Base-by-base conservation (phyloP, 2,329 filamentous ascomycete species). In the Cladobotryum protrusum region DNA sequence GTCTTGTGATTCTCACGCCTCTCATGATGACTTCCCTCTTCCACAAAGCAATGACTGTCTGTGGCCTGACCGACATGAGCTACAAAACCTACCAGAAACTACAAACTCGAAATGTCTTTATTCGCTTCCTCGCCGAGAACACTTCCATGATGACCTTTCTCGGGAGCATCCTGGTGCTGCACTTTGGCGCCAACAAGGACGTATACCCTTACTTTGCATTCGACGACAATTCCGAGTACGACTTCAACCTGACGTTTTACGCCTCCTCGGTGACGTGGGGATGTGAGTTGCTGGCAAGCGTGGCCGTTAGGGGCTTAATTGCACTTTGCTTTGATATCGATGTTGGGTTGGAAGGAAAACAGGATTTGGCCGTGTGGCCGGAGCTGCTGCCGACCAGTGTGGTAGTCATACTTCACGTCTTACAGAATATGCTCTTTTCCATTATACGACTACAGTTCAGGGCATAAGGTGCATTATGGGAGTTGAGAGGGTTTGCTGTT, bases 361-460 rank as follows among this genome's bases (percentile, higher is more conserved):
- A 79, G 53, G 83, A 86, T 64, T 68, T 86, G 56, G 77, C 76
- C 6, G 77, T 81, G 49, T 86, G 82, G 79, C 82, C 83, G 2
- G 83, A 86, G 69, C 65, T 86, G 59, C 65, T 86, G 59, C 83
- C 83, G 15, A 84, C 83, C 3, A 79, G 79, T 48, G 78, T 83
- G 17, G 80, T 79, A 18, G 82, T 85, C 18, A 81, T 81, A 70
- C 68, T 86, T 62, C 83, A 86, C 59, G 83, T 86, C 45, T 61
- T 86, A 65, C 83, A 86, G 67, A 86, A 86, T 63, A 86, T 86
- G 83, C 66, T 86, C 49, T 86, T 86, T 67, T 82, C 80, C 42
- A 86, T 86, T 59, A 78, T 85, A 34, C 75, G 82, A 55, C 67
- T 86, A 60, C 76, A 79, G 55, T 86, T 86, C 57, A 71, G 52